A percentile compares a stretch with the other conserved stretches of the same genome.
Conservation (phyloP, 1,139 yeast genomes). For the Yamadazyma membranifaciens region DNA sequence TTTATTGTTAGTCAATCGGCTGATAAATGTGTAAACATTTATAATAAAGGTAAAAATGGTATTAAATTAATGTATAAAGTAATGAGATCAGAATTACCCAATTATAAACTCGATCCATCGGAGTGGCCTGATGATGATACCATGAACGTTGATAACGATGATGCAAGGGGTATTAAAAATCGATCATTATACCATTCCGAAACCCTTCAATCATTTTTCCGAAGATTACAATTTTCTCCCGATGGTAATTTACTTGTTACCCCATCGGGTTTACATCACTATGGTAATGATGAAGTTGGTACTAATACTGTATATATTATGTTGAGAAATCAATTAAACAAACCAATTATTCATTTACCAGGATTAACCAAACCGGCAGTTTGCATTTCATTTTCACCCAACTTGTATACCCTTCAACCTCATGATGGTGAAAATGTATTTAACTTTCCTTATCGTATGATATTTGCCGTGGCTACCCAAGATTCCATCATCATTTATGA, state of each 20-base stretch:
- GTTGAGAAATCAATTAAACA: conserved; percentile 64
- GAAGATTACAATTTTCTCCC: conserved; percentile 82
- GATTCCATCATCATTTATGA: conserved; percentile 84
- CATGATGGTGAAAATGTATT: conserved; percentile 28
- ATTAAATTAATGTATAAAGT: conserved; percentile 10
- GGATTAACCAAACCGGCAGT: conserved; percentile 83
- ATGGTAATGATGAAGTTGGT: conserved; percentile 10
- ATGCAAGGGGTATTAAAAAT: neutral
- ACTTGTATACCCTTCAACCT: conserved; percentile 38
- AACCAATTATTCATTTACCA: conserved; percentile 74
- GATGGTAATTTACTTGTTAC: conserved; percentile 81
- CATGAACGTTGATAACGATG: neutral
- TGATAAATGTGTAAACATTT: conserved; percentile 76
- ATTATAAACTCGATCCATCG: conserved; percentile 4
- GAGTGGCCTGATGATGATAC: neutral
- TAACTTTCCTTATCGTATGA: conserved; percentile 68
- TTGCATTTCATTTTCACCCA: conserved; percentile 76
- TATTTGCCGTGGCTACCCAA: conserved; percentile 92
- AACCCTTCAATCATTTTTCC: conserved; percentile 82
- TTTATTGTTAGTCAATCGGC: conserved; percentile 86
- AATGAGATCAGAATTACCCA: conserved; percentile 19
- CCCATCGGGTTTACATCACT: conserved; percentile 73
- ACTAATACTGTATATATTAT: conserved; percentile 74
- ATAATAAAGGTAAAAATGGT: conserved; percentile 19
- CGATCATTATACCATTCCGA: conserved; percentile 69